Evolutionary conservation across 306 rosid genomes (phyloP).

Genomic region (Cicer judaicum): DNA sequence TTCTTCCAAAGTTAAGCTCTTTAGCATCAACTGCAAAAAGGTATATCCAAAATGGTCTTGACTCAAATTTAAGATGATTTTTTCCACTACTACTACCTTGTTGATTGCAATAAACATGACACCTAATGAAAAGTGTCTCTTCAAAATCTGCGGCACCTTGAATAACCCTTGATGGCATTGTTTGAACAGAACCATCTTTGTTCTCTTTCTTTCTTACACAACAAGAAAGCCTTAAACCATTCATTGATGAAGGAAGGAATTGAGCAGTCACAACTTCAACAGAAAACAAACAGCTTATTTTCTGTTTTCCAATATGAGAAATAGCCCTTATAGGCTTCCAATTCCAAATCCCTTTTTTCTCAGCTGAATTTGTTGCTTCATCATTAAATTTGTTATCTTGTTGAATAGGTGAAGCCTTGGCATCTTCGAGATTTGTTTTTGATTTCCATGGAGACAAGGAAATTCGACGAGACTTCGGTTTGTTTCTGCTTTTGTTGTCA

Average conservation of each 20-base stretch:
- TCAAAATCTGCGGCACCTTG: constrained; percentile 94
- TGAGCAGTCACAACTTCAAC: constrained; percentile 77
- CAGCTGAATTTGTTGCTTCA: constrained; percentile 49
- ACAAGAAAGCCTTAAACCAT: constrained; percentile 81
- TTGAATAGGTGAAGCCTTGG: constrained; percentile 36
- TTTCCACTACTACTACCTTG: constrained; percentile 34
- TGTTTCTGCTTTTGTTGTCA: constrained; percentile 38
- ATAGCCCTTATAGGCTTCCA: constrained; percentile 92
- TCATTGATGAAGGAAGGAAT: constrained; percentile 87
- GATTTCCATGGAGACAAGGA: constrained; percentile 89
- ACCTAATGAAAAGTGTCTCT: constrained; percentile 83
- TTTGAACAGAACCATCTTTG: constrained; percentile 79
- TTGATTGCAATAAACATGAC: constrained; percentile 68
- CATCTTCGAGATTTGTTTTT: constrained; percentile 59
- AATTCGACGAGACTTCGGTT: constrained; percentile 60
- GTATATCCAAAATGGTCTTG: constrained; percentile 77
- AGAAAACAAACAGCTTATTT: constrained; percentile 79
- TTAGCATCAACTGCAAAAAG: constrained; percentile 78
- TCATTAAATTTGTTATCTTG: constrained; percentile 44
- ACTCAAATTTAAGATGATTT: constrained; percentile 67
- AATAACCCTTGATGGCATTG: constrained; percentile 87
- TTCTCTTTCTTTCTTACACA: constrained; percentile 88
- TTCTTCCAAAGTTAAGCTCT: constrained; percentile 79
- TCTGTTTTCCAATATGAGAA: constrained; percentile 78
- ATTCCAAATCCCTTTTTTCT: constrained; percentile 86